Evolutionary conservation across 2,329 filamentous ascomycete genomes (phyloP), one percentile per base, ranked within the genome.

Genomic region (Amauroascus verrucosus): DNA sequence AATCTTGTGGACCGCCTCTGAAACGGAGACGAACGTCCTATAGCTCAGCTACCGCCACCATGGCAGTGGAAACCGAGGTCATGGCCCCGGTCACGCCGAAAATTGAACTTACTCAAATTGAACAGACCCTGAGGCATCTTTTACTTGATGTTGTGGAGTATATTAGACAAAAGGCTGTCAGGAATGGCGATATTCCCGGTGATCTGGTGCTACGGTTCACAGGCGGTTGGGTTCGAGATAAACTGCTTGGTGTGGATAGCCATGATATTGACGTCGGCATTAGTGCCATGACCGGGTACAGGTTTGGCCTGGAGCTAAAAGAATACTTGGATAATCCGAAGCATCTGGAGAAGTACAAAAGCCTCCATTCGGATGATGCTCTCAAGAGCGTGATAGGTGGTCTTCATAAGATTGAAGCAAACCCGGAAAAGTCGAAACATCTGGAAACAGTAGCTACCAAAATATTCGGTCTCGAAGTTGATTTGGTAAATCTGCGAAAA

Each of bases 341-440:
- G 14, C 67, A 70, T 22, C 62, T 72, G 14, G 61, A 67, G 5
- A 71, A 71, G 56, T 75, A 64, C 71, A 77, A 56, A 61, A 69
- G 45, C 63, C 75, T 48, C 64, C 79, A 61, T 62, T 67, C 54
- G 3, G 67, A 71, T 28, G 66, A 75, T 56, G 73, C 73, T 37
- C 63, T 73, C 8, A 62, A 66, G 8, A 64, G 70, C 13, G 75
- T 82, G 59, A 75, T 93, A 51, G 84, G 85, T 48, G 84, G 81
- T 58, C 76, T 96, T 30, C 85, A 96, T 75, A 94, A 88, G 68
- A 91, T 96, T 60, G 84, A 85, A 50, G 85, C 85, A 54, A 97
- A 97, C 66, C 91, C 90, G 0, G 89, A 96, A 63, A 96, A 95
- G 72, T 95, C 89, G 18, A 97, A 97, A 71, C 88, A 97, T 65